Conservation (phyloP, 1,139 yeast species). For the Geotrichum restrictum region DNA sequence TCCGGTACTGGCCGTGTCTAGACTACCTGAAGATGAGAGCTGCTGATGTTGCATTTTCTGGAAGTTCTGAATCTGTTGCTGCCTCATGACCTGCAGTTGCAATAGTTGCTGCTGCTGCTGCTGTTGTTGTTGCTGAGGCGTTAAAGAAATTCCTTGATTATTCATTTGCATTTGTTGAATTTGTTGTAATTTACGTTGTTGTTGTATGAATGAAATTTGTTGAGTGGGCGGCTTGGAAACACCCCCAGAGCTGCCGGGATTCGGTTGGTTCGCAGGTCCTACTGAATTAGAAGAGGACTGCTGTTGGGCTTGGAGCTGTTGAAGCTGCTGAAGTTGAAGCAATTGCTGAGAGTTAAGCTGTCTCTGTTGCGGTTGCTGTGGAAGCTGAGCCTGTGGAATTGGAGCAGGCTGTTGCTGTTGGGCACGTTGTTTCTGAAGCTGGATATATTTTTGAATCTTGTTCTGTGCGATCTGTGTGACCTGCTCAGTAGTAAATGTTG, state of each 20-base stretch:
- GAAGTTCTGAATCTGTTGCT: slow-evolving; percentile 1
- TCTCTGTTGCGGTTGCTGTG: slow-evolving; percentile 27
- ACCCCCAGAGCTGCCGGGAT: neutral
- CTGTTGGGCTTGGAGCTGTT: slow-evolving; percentile 19
- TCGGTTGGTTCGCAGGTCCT: neutral
- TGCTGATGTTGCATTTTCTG: slow-evolving; percentile 12
- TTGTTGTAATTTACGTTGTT: slow-evolving; percentile 8
- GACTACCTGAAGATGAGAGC: neutral
- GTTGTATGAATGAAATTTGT: slow-evolving; percentile 2
- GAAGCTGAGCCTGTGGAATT: slow-evolving; percentile 21
- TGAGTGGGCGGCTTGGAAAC: slow-evolving; percentile 1
- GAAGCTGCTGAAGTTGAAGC: slow-evolving; percentile 25
- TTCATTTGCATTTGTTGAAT: slow-evolving; percentile 1
- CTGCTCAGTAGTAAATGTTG: slow-evolving; percentile 63
- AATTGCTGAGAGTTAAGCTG: slow-evolving; percentile 26
- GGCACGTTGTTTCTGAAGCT: slow-evolving; percentile 32
- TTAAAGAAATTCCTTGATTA: slow-evolving; percentile 8
- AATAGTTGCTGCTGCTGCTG: neutral
- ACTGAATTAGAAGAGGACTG: slow-evolving; percentile 7
- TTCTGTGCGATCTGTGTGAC: slow-evolving; percentile 70
- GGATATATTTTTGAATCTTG: slow-evolving; percentile 51
- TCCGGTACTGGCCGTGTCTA: neutral
- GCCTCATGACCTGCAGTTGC: slow-evolving; percentile 3
- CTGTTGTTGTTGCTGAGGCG: slow-evolving; percentile 15
- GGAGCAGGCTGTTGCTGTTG: slow-evolving; percentile 34